Evolutionary conservation across 495 filamentous ascomycete genomes (phyloP).

Genomic region (Aspergillus sclerotioniger): DNA sequence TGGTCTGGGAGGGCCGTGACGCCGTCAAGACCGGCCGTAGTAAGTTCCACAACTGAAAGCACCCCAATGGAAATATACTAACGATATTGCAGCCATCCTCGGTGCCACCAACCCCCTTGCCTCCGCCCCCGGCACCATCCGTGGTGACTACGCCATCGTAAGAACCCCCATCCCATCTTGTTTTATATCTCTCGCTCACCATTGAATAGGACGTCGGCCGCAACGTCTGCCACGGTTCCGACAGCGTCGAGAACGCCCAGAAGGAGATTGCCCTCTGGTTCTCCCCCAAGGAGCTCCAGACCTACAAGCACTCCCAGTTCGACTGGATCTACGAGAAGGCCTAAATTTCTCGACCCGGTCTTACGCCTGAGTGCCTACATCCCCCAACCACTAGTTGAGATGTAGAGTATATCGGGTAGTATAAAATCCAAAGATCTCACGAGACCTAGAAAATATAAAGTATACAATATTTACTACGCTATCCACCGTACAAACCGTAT

Average conservation of each 20-base stretch:
- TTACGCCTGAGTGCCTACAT: conserved; percentile 19
- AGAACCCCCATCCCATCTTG: conserved; percentile 15
- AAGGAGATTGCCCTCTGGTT: conserved; percentile 99
- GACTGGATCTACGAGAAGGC: conserved; percentile 95
- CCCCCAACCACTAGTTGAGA: conserved; percentile 12
- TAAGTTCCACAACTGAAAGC: conserved; percentile 38
- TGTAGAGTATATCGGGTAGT: conserved; percentile 24
- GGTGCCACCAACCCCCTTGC: conserved; percentile 97
- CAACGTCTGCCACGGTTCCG: conserved; percentile 99
- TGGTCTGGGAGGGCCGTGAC: conserved; percentile 98
- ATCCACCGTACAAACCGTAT: not conserved
- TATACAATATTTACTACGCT: conserved; percentile 1
- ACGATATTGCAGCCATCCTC: conserved; percentile 62
- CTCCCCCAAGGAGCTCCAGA: conserved; percentile 74
- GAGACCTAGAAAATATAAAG: conserved; percentile 32
- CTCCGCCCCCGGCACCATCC: conserved; percentile 93
- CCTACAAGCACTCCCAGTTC: conserved; percentile 74
- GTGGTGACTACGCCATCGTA: conserved; percentile 76
- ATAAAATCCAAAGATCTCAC: conserved; percentile 21
- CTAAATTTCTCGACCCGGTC: conserved; percentile 37
- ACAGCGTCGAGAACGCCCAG: conserved; percentile 96
- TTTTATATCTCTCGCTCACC: conserved; percentile 5
- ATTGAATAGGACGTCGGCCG: conserved; percentile 76
- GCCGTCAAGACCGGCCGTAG: conserved; percentile 96
- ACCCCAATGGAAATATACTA: conserved; percentile 2